Evolutionary conservation across 495 filamentous ascomycete species (phyloP).

Genomic region (Penicillium paradoxum): DNA sequence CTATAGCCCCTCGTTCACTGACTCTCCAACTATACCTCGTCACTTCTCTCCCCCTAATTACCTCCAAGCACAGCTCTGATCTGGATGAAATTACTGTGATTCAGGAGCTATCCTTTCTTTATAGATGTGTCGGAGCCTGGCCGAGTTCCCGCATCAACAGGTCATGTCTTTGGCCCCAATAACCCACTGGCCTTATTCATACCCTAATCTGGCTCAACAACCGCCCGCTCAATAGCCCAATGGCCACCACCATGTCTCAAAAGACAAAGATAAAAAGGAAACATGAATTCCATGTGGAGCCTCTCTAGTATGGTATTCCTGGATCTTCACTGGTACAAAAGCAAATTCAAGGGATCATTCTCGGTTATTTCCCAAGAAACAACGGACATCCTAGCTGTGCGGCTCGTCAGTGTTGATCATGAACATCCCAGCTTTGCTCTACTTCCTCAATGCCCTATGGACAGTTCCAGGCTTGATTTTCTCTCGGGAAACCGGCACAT

Average conservation of each 20-base stretch:
- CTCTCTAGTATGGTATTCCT: not conserved
- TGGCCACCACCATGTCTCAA: not conserved
- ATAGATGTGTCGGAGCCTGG: not conserved
- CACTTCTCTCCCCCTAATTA: not conserved
- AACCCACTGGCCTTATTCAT: conserved; percentile 15
- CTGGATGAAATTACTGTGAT: not conserved
- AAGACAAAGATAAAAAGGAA: conserved; percentile 2
- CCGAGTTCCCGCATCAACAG: not conserved
- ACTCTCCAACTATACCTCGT: not conserved
- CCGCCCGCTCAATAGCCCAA: conserved; percentile 1
- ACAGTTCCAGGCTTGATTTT: conserved; percentile 7
- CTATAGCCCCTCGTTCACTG: too few species aligned
- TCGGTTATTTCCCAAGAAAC: not conserved
- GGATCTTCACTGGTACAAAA: not conserved
- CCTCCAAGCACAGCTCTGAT: not conserved
- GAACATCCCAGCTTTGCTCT: conserved; percentile 18
- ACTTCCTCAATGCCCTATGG: conserved; percentile 20
- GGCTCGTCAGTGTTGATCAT: conserved; percentile 5
- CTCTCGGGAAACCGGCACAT: not conserved
- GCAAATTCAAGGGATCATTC: not conserved
- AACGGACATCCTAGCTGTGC: not conserved
- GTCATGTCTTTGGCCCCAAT: not conserved
- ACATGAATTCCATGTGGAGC: not conserved
- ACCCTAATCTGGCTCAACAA: conserved; percentile 18
- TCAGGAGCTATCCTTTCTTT: not conserved